Percentiles rank a stretch among this genome's conserved stretches.
These are phyloP conservation scores for Plenodomus tracheiphilus DNA, from an alignment of 2,329 filamentous ascomycete genomes.

Conservation along the genomic window DNA sequence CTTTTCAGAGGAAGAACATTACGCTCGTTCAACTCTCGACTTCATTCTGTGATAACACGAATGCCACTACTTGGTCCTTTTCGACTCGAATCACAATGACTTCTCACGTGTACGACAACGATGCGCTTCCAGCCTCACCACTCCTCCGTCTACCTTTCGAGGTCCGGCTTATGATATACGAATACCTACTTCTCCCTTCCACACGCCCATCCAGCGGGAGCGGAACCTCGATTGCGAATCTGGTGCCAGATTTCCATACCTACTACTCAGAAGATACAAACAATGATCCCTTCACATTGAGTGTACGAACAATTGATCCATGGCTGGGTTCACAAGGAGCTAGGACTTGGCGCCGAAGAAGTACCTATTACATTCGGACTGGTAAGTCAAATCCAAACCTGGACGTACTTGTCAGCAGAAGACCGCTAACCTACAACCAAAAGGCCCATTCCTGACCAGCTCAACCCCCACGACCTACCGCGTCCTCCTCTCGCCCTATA, in stretches of 20 bases:
- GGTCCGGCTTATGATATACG: conserved; percentile 53
- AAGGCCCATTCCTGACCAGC: conserved; percentile 49
- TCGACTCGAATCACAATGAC: background rate
- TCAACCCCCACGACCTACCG: conserved; percentile 60
- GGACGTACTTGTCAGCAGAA: background rate
- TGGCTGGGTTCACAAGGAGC: conserved; percentile 30
- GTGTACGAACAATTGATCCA: conserved; percentile 51
- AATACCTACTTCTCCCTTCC: conserved; percentile 48
- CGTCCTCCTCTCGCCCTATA: conserved; percentile 50
- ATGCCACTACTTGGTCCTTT: background rate
- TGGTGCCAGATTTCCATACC: conserved; percentile 47
- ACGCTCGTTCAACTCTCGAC: background rate
- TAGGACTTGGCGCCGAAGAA: conserved; percentile 39
- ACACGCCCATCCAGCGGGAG: conserved; percentile 31
- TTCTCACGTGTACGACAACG: background rate
- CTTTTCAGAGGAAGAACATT: too few relatives aligned
- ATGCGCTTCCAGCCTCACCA: conserved; percentile 25
- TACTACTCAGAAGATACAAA: conserved; percentile 43
- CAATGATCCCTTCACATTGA: conserved; percentile 40
- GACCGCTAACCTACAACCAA: conserved; percentile 19
- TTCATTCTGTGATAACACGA: background rate
- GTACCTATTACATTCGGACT: conserved; percentile 43
- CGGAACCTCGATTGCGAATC: conserved; percentile 38
- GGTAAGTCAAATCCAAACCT: conserved; percentile 23
- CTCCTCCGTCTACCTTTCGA: conserved; percentile 52